These are phyloP conservation scores for Anthracocystis panici-leucophaei DNA, from an alignment of 1,284 basidiomycete genomes.

Conservation along the genomic window DNA sequence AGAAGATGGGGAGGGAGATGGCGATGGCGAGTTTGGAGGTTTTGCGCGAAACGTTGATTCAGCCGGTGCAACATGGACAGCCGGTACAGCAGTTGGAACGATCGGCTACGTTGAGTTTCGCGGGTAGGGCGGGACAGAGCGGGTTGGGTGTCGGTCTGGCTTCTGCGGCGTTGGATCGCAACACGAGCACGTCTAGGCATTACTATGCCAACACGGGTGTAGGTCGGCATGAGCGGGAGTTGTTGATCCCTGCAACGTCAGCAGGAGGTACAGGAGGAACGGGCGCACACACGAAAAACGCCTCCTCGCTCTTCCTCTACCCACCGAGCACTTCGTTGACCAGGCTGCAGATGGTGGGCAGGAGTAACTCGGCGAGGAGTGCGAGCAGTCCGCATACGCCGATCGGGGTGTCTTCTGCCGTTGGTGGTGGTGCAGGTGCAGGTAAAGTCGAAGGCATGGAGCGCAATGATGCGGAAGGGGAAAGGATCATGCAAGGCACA, in stretches of 20 bases:
- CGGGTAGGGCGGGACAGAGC: not conserved
- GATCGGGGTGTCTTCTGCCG: not conserved
- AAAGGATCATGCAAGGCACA: slow-evolving; percentile 20
- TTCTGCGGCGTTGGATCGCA: slow-evolving; percentile 29
- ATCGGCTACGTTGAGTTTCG: slow-evolving; percentile 18
- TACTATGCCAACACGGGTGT: slow-evolving; percentile 50
- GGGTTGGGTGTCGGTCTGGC: not conserved
- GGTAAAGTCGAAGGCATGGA: not conserved
- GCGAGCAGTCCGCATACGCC: slow-evolving; percentile 1
- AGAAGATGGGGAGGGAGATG: slow-evolving; percentile 16
- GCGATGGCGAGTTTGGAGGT: slow-evolving; percentile 48
- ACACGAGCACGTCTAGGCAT: slow-evolving; percentile 47
- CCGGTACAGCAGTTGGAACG: slow-evolving; percentile 23
- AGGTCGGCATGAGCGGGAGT: slow-evolving; percentile 35
- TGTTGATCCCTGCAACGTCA: slow-evolving; percentile 13
- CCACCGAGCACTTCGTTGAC: slow-evolving; percentile 11
- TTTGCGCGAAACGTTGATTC: slow-evolving; percentile 54
- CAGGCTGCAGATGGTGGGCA: not conserved
- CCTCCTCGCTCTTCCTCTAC: slow-evolving; percentile 21
- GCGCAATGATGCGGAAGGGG: not conserved
- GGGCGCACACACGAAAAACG: slow-evolving; percentile 26
- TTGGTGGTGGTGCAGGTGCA: not conserved
- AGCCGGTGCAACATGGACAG: not conserved
- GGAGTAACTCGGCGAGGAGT: slow-evolving; percentile 30
- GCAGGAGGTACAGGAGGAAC: not conserved